Conservation (phyloP, 1,139 yeast genomes). For the Martiniozyma asiatica region DNA sequence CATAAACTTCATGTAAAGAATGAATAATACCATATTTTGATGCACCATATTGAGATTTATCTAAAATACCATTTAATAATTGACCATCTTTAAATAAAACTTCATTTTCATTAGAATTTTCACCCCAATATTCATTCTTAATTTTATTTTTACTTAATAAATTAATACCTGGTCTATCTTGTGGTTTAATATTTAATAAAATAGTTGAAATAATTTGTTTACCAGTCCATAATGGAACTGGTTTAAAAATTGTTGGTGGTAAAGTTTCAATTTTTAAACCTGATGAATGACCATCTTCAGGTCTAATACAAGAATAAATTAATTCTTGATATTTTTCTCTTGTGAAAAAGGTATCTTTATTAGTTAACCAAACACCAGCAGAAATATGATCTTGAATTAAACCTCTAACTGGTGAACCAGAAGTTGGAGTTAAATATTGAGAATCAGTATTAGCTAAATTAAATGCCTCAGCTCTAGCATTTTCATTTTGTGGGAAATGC, state of each 20-base stretch:
- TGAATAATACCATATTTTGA: constrained; percentile 95
- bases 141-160: constrained; percentile 75
- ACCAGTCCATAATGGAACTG: constrained; percentile 95
- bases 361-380: constrained; percentile 98
- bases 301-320: constrained; percentile 86
- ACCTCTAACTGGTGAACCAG: constrained; percentile 97
- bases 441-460: constrained; percentile 93
- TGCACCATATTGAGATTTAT: constrained; percentile 98
- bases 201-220: constrained; percentile 93
- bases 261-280: constrained; percentile 60
- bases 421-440: constrained; percentile 94
- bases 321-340: constrained; percentile 90
- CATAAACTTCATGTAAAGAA: constrained; percentile 91
- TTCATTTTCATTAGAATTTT: constrained; percentile 68
- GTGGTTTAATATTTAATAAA: constrained; percentile 73
- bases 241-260: constrained; percentile 84
- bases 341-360: constrained; percentile 81
- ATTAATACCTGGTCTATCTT: constrained; percentile 82
- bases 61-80: constrained; percentile 81
- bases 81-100: constrained; percentile 84
- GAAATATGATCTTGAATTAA: constrained; percentile 97
- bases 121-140: constrained; percentile 92
- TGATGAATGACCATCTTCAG: constrained; percentile 95
- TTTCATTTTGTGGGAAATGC: constrained; percentile 99
- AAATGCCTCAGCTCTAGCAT: constrained; percentile 93